phyloP scores from a whole-genome alignment of 768 basidiomycete genomes.

The Tulasnella sp. region DNA sequence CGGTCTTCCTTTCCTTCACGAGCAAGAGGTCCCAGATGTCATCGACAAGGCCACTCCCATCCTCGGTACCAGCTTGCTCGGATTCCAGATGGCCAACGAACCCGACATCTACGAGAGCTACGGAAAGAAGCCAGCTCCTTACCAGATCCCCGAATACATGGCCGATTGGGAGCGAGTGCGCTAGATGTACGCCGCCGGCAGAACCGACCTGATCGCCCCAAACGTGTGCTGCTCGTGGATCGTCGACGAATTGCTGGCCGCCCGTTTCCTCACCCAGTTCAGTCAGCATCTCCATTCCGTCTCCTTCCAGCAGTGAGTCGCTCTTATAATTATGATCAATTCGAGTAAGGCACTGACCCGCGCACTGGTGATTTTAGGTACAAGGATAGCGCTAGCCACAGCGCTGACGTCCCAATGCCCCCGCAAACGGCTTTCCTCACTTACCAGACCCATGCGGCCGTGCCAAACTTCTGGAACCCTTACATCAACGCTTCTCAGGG shows the following conservation, averaged over 20 bases:
- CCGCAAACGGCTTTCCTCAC: not conserved
- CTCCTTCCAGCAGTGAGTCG: constrained; percentile 9
- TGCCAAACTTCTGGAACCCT: constrained; percentile 6
- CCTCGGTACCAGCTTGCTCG: constrained; percentile 31
- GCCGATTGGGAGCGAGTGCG: constrained; percentile 29
- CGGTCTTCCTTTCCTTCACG: constrained; percentile 34
- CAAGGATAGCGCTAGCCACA: not conserved
- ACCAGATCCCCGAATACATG: constrained; percentile 34
- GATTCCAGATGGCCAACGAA: constrained; percentile 53
- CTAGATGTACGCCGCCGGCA: constrained; percentile 17
- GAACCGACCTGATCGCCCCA: constrained; percentile 35
- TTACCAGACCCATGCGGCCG: constrained; percentile 21
- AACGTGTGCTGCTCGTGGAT: constrained; percentile 39
- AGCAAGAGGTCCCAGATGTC: not conserved
- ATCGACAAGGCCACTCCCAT: not conserved
- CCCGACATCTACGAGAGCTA: constrained; percentile 54
- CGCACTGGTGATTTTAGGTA: not conserved
- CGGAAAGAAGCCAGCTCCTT: constrained; percentile 32
- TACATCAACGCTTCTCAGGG: constrained; percentile 18
- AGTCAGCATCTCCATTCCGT: constrained; percentile 25
- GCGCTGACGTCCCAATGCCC: not conserved
- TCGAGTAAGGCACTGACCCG: not conserved
- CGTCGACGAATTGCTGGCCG: constrained; percentile 34
- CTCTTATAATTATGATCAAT: not conserved
- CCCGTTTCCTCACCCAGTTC: constrained; percentile 35